Base-by-base conservation (phyloP, 1,139 yeast genomes). In the Taphrina betulina region DNA sequence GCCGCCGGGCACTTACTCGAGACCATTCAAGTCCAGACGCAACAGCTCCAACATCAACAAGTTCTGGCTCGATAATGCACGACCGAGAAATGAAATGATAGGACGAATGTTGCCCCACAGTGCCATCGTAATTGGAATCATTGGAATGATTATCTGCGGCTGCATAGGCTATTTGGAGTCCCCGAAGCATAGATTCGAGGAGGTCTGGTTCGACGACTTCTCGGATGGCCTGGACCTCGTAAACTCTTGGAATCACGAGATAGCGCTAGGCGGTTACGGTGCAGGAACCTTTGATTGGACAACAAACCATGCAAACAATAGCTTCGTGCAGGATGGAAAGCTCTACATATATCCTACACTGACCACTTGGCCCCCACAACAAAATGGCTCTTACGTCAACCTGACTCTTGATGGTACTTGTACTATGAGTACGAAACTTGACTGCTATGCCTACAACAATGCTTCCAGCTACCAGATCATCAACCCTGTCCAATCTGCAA, bases 251-350 rank as follows among this genome's bases (percentile, higher is more conserved):
- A 35, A 37, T 12, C 55, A 43, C 28, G 61, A 59, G 26, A 35
- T 50, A n/a, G 60, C 57, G 31, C 46, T 60, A 19, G 62, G 62
- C n/a, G 62, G 62, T 5, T 60, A 57, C 29, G 62, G 62, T 16
- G 59, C 58, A 31, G 60, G 58, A 20, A 56, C 53, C 35, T 60
- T 60, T 22, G 59, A 59, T 12, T 59, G 61, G 62, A 40, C 60
- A 16, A 59, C 62, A 3, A 36, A 45, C 38, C 40, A 55, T 8
- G 33, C 22, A n/a, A 37, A 56, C 26, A 60, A 60, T 45, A 33
- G 61, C 3, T 60, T 51, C 40, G 58, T 60, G 38, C 36, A 46
- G 16, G 58, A 60, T 37, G 53, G 57, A 31, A 50, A 53, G 38
- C 60, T 60, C 5, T 56, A 57, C 45, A 58, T 60, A 28, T 52